phyloP scores from a whole-genome alignment of 2,329 filamentous ascomycete genomes.

The Grosmannia penicillata region DNA sequence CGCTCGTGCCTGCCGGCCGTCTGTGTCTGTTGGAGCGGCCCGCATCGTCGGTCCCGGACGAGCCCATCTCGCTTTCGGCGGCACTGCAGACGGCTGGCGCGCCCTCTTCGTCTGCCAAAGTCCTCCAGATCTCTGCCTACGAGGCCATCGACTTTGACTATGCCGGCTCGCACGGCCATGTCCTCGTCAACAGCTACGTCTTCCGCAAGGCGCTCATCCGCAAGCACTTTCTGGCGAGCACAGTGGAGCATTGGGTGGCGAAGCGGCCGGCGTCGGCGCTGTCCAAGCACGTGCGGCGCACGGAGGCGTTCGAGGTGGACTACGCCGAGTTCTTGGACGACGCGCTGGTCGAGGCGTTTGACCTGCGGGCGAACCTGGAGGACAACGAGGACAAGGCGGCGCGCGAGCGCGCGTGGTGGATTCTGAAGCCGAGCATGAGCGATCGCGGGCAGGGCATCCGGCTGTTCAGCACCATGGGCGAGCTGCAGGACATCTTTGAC shows the following conservation, averaged over 20 bases:
- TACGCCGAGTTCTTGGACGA: conserved; percentile 96
- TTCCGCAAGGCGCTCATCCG: conserved; percentile 93
- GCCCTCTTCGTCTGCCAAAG: conserved; percentile 14
- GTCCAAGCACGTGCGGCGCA: conserved; percentile 55
- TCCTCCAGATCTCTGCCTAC: conserved; percentile 75
- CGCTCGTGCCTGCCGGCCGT: conserved; percentile 37
- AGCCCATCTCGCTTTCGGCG: conserved; percentile 20
- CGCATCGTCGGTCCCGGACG: conserved; percentile 8
- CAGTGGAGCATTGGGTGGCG: conserved; percentile 68
- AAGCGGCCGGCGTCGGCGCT: conserved; percentile 67
- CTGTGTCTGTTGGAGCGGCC: conserved; percentile 28
- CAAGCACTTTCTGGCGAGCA: conserved; percentile 84
- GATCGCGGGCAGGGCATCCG: conserved; percentile 88
- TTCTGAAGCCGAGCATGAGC: conserved; percentile 94
- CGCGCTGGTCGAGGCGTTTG: conserved; percentile 77
- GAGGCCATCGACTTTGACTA: conserved; percentile 77
- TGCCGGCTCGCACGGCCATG: conserved; percentile 43
- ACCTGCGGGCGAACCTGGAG: conserved; percentile 64
- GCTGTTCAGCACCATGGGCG: conserved; percentile 71
- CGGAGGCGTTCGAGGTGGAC: conserved; percentile 83
- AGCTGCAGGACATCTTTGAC: conserved; percentile 80
- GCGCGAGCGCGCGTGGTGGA: conserved; percentile 72
- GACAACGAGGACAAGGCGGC: conserved; percentile 32
- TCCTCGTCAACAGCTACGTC: conserved; percentile 76
- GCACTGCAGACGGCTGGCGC: conserved; percentile 18